phyloP scores from a whole-genome alignment of 495 filamentous ascomycete genomes.

The Hypoxylon rickii region DNA sequence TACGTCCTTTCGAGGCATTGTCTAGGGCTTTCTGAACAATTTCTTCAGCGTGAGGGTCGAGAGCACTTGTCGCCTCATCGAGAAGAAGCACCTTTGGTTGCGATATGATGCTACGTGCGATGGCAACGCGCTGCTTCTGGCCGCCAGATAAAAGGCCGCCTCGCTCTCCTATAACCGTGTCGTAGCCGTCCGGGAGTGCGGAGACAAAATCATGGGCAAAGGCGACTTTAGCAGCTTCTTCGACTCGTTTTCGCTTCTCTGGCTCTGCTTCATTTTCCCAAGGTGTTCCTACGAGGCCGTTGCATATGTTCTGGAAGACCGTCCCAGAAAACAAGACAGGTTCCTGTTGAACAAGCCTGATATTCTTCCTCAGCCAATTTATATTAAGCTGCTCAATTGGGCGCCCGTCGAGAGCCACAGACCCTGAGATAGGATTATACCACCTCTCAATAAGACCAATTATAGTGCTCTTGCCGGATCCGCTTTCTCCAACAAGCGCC shows the following conservation, averaged over 20 bases:
- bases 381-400: conserved; percentile 50
- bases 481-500: conserved; percentile 74
- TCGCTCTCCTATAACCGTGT: conserved; percentile 63
- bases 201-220: conserved; percentile 1
- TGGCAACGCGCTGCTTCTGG: conserved; percentile 75
- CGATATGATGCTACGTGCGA: conserved; percentile 76
- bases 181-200: conserved; percentile 50
- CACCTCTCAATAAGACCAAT: conserved; percentile 81
- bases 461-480: conserved; percentile 68
- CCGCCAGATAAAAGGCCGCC: conserved; percentile 73
- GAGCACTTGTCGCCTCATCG: conserved; percentile 78
- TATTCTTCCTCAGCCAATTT: conserved; percentile 56
- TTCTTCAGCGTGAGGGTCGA: conserved; percentile 77
- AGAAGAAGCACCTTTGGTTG: conserved; percentile 72
- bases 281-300: conserved; percentile 20
- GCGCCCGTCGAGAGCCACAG: conserved; percentile 49
- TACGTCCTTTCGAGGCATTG: conserved; percentile 61
- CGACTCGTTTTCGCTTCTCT: conserved; percentile 18
- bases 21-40: conserved; percentile 73
- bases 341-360: conserved; percentile 62
- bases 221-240: conserved; percentile 52
- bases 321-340: conserved; percentile 64
- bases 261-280: conserved; percentile 53
- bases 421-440: conserved; percentile 65
- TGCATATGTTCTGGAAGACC: conserved; percentile 60